Base-by-base conservation (phyloP, 148 eudicot species). In the Simmondsia chinensis region DNA sequence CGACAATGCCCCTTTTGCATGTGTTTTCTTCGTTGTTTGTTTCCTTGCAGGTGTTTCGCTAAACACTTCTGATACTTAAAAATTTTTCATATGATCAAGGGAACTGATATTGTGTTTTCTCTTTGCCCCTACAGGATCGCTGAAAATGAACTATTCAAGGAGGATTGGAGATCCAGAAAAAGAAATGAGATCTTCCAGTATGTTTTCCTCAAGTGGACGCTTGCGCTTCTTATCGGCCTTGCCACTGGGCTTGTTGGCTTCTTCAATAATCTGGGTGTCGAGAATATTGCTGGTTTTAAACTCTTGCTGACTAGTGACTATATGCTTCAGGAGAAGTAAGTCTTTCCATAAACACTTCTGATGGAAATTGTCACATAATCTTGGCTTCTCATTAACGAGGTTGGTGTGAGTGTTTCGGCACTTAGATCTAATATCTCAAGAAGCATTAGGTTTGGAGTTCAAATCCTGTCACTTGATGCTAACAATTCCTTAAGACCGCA, bases 161-260 rank as follows among this genome's bases (percentile, higher is more conserved):
- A 80, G 46, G 91, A 78, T 48, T 86, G 96, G 95, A 75, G 96
- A 29, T 57, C 87, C 4, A 73, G 81, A 44, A 78, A 71, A 25
- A 68, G 58, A 57, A 48, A 60, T 20, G 54, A 82, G 56, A 76
- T 75, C 5, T 65, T 62, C 48, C 87, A 86, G 47, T 82, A 78
- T 56, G 37, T 86, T 9, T 54, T 73, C 24, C 68, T 86, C 25
- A 86, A 86, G 59, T 86, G 96, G 93, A 60, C 75, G 17, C 64
- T 82, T 21, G 91, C 79, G 16, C 81, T 82, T 57, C 66, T 82
- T 16, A 82, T 86, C 19, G 96, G 96, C 54, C 28, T 79, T 9
- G 7, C 32, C 20, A 86, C 96, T 7, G 93, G 93, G 6, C 48
- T 86, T 59, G 76, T 74, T 56, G 95, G 82, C 27, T 70, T 85